phyloP scores from a whole-genome alignment of 495 filamentous ascomycete species.

The Amphirosellinia nigrospora region DNA sequence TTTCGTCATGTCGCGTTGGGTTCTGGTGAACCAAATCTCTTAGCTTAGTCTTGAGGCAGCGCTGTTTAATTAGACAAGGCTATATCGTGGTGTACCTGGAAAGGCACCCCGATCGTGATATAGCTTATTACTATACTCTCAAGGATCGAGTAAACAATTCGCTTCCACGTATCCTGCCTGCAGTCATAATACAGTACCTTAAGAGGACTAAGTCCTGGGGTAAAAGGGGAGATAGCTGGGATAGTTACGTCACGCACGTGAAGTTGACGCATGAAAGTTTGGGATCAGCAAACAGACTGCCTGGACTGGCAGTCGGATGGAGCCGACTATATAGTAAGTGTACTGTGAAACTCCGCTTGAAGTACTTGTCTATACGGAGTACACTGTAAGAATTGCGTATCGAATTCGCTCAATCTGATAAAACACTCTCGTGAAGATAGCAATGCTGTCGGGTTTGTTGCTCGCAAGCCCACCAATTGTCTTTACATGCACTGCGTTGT shows the following conservation, averaged over 20 bases:
- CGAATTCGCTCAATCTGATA: background rate
- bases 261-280: background rate
- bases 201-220: background rate
- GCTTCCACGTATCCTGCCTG: no score
- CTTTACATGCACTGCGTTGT: background rate
- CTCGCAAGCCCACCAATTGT: conserved; percentile 12
- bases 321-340: conserved; percentile 4
- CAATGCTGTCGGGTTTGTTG: background rate
- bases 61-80: background rate
- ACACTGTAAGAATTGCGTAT: conserved; percentile 6
- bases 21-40: background rate
- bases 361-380: no score
- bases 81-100: background rate
- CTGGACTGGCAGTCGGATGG: background rate
- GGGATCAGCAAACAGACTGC: conserved; percentile 10
- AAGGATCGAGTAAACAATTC: background rate
- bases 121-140: background rate
- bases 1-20: background rate
- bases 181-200: background rate
- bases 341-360: conserved; percentile 11
- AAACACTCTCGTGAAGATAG: background rate
- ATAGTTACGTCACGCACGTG: conserved; percentile 15
- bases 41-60: background rate
- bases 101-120: background rate
- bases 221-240: conserved; percentile 2